phyloP scores from a whole-genome alignment of 2,329 filamentous ascomycete genomes.

The Colletotrichum phormii region DNA sequence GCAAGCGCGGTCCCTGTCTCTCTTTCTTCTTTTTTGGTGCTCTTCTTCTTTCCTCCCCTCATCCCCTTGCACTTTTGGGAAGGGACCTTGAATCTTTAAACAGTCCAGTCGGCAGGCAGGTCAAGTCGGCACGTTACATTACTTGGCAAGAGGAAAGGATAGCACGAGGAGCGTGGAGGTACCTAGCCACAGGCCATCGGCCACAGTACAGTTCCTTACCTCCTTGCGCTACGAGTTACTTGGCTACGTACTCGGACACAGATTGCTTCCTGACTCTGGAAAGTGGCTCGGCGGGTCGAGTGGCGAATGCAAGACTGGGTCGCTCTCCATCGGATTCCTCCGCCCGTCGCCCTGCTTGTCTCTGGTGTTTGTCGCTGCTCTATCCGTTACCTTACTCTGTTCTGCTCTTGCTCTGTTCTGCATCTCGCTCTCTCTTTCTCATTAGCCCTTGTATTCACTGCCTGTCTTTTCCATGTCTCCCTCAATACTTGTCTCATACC shows the following conservation, averaged over 20 bases:
- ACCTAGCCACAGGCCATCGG: no score
- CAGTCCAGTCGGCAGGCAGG: neutral
- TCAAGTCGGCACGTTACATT: neutral
- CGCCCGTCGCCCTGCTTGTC: neutral
- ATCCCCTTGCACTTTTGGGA: neutral
- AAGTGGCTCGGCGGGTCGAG: slow-evolving; percentile 26
- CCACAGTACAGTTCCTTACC: no score
- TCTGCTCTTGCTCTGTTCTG: neutral
- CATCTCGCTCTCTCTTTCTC: neutral
- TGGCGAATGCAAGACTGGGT: slow-evolving; percentile 28
- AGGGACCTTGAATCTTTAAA: neutral
- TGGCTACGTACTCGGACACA: neutral
- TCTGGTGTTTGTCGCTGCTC: neutral
- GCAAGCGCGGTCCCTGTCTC: slow-evolving; percentile 9
- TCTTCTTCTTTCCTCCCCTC: neutral
- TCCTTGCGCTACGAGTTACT: neutral
- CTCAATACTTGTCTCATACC: neutral
- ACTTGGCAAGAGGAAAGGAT: neutral
- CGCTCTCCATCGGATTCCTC: slow-evolving; percentile 10
- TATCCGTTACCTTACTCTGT: neutral
- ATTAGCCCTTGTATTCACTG: neutral
- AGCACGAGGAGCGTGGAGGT: neutral
- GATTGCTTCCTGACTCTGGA: slow-evolving; percentile 7
- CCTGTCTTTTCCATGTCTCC: neutral
- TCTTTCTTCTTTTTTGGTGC: neutral